Percentiles rank a stretch among this genome's conserved stretches.
Conservation (phyloP, 345 rosid genomes). For the Lepidium africanum region DNA sequence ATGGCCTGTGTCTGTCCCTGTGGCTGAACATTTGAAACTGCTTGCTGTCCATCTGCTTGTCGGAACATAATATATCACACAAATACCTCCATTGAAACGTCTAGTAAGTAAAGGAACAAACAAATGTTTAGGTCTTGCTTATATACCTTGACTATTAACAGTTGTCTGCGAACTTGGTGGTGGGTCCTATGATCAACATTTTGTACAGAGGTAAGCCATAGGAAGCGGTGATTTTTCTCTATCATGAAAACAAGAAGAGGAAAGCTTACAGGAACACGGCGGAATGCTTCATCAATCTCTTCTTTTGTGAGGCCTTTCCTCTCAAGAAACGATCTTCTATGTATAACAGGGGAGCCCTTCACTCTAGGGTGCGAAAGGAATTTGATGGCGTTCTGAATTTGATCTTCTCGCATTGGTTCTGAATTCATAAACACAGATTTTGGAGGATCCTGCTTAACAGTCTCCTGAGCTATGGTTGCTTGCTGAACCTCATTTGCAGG, state of each 20-base stretch:
- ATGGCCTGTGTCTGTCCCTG: constrained; percentile 44
- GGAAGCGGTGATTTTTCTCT: not conserved
- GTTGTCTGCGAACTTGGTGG: constrained; percentile 62
- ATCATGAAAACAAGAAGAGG: not conserved
- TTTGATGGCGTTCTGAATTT: constrained; percentile 87
- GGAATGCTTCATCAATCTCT: constrained; percentile 97
- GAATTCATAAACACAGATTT: constrained; percentile 79
- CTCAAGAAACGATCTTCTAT: constrained; percentile 92
- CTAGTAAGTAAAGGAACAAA: constrained; percentile 7
- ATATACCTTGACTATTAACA: constrained; percentile 47
- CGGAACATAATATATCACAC: constrained; percentile 14
- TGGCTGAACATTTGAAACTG: constrained; percentile 49
- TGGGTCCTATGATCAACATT: constrained; percentile 53
- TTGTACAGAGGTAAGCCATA: constrained; percentile 2
- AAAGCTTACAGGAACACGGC: constrained; percentile 75
- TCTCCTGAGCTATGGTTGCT: constrained; percentile 34
- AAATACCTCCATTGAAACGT: not conserved
- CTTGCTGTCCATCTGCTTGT: constrained; percentile 45
- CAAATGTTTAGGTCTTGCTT: not conserved
- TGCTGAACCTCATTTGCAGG: constrained; percentile 43
- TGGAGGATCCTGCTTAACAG: constrained; percentile 32
- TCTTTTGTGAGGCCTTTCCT: constrained; percentile 93
- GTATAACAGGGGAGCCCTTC: constrained; percentile 79
- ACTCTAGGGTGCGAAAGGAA: constrained; percentile 96
- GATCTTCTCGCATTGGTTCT: constrained; percentile 90